phyloP scores from a whole-genome alignment of 768 basidiomycete species.

The Tylopilus sp. region DNA sequence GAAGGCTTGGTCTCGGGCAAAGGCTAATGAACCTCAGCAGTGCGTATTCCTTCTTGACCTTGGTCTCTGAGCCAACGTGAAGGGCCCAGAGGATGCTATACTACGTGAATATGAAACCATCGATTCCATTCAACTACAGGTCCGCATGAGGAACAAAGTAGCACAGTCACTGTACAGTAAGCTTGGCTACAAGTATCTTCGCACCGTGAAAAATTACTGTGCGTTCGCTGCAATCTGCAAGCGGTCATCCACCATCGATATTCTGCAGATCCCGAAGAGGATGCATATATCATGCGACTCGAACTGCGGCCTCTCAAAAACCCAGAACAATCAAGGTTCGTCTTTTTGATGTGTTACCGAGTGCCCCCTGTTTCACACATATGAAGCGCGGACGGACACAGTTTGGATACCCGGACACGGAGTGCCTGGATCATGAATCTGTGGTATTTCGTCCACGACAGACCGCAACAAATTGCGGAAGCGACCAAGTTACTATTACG shows the following conservation, averaged over 20 bases:
- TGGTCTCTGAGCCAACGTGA: neutral
- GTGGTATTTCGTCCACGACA: constrained; percentile 13
- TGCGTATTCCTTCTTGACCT: constrained; percentile 8
- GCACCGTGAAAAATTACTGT: constrained; percentile 26
- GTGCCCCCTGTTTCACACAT: neutral
- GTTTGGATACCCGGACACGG: constrained; percentile 1
- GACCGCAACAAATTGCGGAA: constrained; percentile 2
- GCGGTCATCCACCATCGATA: neutral
- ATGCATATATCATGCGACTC: constrained; percentile 26
- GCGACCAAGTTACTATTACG: constrained; percentile 15
- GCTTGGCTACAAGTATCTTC: constrained; percentile 22
- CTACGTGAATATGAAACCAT: constrained; percentile 12
- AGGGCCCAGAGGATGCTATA: constrained; percentile 24
- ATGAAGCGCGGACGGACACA: neutral
- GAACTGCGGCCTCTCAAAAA: neutral
- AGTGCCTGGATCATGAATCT: constrained; percentile 16
- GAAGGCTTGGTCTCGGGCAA: constrained; percentile 28
- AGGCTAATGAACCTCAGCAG: constrained; percentile 26
- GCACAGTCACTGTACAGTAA: constrained; percentile 23
- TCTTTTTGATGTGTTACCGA: neutral
- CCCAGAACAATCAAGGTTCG: too few species aligned
- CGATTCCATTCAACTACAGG: constrained; percentile 26
- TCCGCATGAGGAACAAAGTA: constrained; percentile 27
- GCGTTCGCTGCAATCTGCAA: constrained; percentile 2
- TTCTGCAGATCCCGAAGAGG: constrained; percentile 27